A percentile compares a stretch with the other conserved stretches of the same genome.
These are phyloP conservation scores for Metschnikowia gruessii DNA, from an alignment of 805 yeast genomes.

Conservation along the genomic window DNA sequence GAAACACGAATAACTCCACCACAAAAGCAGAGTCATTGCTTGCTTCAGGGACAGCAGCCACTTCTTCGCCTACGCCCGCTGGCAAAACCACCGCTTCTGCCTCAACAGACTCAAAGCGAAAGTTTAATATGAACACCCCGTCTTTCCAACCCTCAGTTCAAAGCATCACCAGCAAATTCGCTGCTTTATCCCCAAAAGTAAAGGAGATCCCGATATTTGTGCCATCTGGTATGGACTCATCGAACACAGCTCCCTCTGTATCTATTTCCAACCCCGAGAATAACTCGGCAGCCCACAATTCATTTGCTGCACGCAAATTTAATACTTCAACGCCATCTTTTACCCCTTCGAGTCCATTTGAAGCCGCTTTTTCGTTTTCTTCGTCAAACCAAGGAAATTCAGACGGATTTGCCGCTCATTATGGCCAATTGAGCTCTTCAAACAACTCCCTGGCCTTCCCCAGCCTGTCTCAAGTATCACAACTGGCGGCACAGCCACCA, in stretches of 20 bases:
- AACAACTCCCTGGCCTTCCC: conserved; percentile 12
- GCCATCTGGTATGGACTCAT: conserved; percentile 34
- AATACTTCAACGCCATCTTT: conserved; percentile 41
- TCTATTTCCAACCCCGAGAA: conserved; percentile 6
- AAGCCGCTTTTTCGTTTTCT: conserved; percentile 9
- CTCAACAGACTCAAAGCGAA: conserved; percentile 21
- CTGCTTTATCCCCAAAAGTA: conserved; percentile 48
- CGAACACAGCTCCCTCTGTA: conserved; percentile 7
- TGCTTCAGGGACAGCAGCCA: conserved; percentile 1
- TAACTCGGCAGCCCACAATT: conserved; percentile 12
- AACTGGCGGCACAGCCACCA: conserved; percentile 13
- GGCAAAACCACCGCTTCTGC: conserved; percentile 9
- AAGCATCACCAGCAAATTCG: conserved; percentile 35
- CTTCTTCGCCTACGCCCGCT: conserved; percentile 18
- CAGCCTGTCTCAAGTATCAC: conserved; percentile 10
- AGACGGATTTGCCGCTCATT: conserved; percentile 9
- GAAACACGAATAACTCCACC: conserved; percentile 31
- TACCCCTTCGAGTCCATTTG: conserved; percentile 29
- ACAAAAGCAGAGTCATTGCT: conserved; percentile 30
- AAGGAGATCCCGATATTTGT: conserved; percentile 49
- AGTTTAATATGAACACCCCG: conserved; percentile 42
- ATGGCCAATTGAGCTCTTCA: conserved; percentile 14
- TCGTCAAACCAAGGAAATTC: conserved; percentile 4
- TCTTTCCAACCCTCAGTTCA: conserved; percentile 42
- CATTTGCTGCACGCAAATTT: conserved; percentile 25